Evolutionary conservation across 2,329 filamentous ascomycete genomes (phyloP), one percentile per base, ranked within the genome.

Genomic region (Penicillium sp.): DNA sequence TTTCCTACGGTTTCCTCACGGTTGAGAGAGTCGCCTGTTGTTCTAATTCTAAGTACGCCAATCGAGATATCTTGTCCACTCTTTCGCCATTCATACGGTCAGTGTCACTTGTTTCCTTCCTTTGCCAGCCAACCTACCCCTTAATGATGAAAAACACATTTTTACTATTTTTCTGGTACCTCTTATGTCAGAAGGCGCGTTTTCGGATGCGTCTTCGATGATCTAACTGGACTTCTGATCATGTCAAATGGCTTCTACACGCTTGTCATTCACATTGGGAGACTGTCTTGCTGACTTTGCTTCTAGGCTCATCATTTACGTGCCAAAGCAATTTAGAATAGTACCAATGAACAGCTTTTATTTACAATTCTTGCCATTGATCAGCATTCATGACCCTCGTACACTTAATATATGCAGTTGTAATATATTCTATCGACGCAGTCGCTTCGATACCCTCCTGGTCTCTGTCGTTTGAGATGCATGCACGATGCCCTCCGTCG

Each of bases 171-270:
- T 93, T 96, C 91, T 96, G 92, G 92, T 93, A 96, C 92, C 93
- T 96, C 93, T 96, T 95, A 92, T 92, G 87, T 91, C 89, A 95
- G 88, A 84, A 84, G 75, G 75, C 74, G 70, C 68, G 69, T 73
- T 66, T 72, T 67, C 68, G 72, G 70, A 71, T 78, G 75, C 83
- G 81, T 76, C 81, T 78, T 84, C 88, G 80, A 91, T 93, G 91
- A 92, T 91, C 91, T 86, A 84, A 90, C 82, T 83, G 89, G 89
- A 92, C 91, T 92, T 93, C 91, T 93, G 91, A 93, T 76, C 59
- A 37, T 55, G 38, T 40, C 45, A 59, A 44, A 65, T 54, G 49
- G 22, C 51, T 58, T 62, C 24, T 47, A 42, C 22, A 33, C 51
- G 40, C 49, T 19, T 63, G 54, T 50, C 58, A 54, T 55, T 45